Conservation (phyloP, 2,329 filamentous ascomycete genomes). For the Thelonectria blattea region DNA sequence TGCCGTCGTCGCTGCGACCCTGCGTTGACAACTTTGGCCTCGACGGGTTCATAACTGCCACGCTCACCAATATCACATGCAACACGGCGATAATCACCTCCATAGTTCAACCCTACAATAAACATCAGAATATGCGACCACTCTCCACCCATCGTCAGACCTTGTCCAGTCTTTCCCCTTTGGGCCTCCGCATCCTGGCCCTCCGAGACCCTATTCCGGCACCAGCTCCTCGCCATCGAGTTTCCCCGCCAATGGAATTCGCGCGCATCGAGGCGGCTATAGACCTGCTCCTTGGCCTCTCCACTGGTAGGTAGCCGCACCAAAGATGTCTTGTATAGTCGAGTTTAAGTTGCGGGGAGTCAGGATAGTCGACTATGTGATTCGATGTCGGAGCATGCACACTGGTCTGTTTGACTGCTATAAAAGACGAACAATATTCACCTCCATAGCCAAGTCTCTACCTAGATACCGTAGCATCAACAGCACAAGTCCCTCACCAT, state of each 20-base stretch:
- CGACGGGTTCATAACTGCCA: constrained; percentile 55
- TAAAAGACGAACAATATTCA: background rate
- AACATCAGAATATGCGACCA: background rate
- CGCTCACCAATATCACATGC: constrained; percentile 43
- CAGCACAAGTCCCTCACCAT: background rate
- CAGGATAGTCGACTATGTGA: background rate
- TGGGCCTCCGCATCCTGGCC: background rate
- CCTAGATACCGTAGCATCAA: background rate
- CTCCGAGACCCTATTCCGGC: constrained; percentile 5
- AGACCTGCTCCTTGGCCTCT: constrained; percentile 3
- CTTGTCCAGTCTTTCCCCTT: background rate
- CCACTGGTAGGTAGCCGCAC: constrained; percentile 12
- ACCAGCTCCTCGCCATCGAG: background rate
- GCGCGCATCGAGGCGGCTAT: constrained; percentile 3
- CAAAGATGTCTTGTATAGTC: constrained; percentile 9
- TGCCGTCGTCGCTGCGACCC: constrained; percentile 17
- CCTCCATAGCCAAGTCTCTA: too few species aligned
- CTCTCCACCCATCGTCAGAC: background rate
- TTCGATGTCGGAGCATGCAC: background rate
- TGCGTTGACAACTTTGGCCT: constrained; percentile 49
- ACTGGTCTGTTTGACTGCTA: background rate
- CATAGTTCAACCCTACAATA: too few species aligned
- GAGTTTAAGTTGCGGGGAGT: background rate
- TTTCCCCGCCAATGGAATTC: constrained; percentile 18
- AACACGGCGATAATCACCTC: background rate